phyloP scores from a whole-genome alignment of 2,329 filamentous ascomycete genomes.

The Fusarium multiceps region DNA sequence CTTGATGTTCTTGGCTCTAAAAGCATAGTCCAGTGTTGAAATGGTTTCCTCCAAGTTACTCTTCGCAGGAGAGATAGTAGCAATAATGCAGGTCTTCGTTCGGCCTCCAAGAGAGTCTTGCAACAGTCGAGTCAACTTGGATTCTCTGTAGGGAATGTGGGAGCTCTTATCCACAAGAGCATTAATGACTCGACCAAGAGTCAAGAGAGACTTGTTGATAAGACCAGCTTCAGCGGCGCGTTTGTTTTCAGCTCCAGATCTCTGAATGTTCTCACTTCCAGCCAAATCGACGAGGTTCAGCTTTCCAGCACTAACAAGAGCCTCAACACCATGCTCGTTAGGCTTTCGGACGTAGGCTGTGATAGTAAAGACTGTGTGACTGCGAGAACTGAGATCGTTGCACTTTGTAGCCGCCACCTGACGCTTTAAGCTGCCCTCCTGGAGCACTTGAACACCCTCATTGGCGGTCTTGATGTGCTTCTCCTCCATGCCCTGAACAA shows the following conservation, averaged over 20 bases:
- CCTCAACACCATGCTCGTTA: constrained; percentile 85
- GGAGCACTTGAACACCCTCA: constrained; percentile 88
- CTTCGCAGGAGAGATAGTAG: constrained; percentile 93
- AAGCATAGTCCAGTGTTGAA: constrained; percentile 96
- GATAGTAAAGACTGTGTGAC: constrained; percentile 97
- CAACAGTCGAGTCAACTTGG: constrained; percentile 91
- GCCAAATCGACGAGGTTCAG: constrained; percentile 96
- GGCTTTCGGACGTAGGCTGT: constrained; percentile 89
- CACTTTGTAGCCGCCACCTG: constrained; percentile 99
- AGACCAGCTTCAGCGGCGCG: constrained; percentile 93
- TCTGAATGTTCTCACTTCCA: constrained; percentile 96
- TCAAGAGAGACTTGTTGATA: constrained; percentile 98
- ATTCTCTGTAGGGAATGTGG: constrained; percentile 93
- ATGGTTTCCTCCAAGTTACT: constrained; percentile 98
- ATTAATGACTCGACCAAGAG: constrained; percentile 95
- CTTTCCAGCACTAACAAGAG: constrained; percentile 91
- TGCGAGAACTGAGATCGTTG: constrained; percentile 96
- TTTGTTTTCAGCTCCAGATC: constrained; percentile 98
- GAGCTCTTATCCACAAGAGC: constrained; percentile 89
- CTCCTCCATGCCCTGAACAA: constrained; percentile 98
- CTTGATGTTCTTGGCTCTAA: constrained; percentile 96
- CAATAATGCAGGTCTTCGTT: constrained; percentile 99
- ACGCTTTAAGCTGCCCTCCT: constrained; percentile 89
- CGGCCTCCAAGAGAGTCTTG: constrained; percentile 96
- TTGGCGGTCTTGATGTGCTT: constrained; percentile 87